Evolutionary conservation across 2,329 filamentous ascomycete species (phyloP).

Genomic region (Colletotrichum sp.): DNA sequence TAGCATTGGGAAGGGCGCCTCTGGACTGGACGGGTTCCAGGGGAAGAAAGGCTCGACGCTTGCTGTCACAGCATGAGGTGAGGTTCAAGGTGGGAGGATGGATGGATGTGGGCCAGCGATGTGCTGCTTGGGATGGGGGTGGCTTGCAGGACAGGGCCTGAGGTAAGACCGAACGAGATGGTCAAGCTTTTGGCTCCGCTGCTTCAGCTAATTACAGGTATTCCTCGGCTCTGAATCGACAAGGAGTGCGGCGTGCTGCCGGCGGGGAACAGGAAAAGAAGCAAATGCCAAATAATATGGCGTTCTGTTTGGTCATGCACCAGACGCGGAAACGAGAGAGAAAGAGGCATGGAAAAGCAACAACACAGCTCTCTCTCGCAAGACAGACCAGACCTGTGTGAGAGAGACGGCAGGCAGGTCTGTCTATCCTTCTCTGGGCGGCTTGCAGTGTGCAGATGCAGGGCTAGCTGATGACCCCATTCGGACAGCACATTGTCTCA

Average conservation of each 20-base stretch:
- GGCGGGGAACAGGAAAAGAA: neutral
- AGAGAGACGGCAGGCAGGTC: neutral
- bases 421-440: neutral
- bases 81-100: neutral
- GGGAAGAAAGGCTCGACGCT: neutral
- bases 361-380: neutral
- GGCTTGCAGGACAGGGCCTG: neutral
- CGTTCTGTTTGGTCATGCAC: neutral
- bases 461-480: neutral
- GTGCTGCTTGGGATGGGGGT: neutral
- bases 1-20: neutral
- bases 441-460: neutral
- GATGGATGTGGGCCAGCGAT: neutral
- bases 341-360: neutral
- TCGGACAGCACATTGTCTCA: conserved; percentile 5
- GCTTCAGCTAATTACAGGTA: neutral
- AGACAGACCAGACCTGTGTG: neutral
- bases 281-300: neutral
- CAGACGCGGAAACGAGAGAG: neutral
- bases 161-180: neutral
- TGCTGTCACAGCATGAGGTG: conserved; percentile 11
- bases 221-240: neutral
- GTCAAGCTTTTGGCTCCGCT: neutral
- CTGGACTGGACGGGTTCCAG: neutral
- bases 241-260: neutral